Base-by-base conservation (phyloP, 805 yeast species). In the Wickerhamomyces bovis region DNA sequence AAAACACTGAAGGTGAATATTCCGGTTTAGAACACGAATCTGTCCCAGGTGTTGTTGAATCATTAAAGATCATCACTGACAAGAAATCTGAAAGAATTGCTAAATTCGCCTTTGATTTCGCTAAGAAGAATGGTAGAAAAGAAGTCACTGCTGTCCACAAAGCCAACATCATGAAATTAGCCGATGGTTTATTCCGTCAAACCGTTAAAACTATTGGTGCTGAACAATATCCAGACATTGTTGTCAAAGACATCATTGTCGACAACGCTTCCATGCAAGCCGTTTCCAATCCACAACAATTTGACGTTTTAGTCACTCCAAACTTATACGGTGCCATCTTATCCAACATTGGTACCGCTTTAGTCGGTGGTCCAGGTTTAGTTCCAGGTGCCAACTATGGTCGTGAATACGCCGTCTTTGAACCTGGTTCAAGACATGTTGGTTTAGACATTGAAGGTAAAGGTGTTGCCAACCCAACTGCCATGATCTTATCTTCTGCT, bases 241-340 rank as follows among this genome's bases (percentile, higher is more conserved):
- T 76, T 52, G 88, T 83, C 59, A 83, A 82, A 69, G 96, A 90
- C 71, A 87, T 94, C 81, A 94, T 92, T 72, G 98, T 92, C 60
- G 99, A 92, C 73, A 92, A 92, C 68, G 97, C 98, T 52, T 89
- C 97, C 52, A 94, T 92, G 99, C 98, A 92, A 77, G 97, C 97
- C 50, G 99, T 92, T 54, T 90, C 98, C 49, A 79, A 85, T 72
- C 98, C 98, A 59, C 96, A 92, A 72, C 98, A 92, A 76, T 92
- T 92, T 64, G 98, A 94, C 68, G 97, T 94, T 48, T 78, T 92
- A 73, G 98, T 94, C 54, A 89, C 97, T 56, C 99, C 99, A 59
- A 90, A 94, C 78, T 80, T 92, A 75, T 92, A 92, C 79, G 99
- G 99, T 75, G 85, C 97, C 65, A 92, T 92, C 64, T 75, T 92